These are phyloP conservation scores for Akanthomyces uredinophilus DNA, from an alignment of 2,329 filamentous ascomycete species.

Conservation along the genomic window DNA sequence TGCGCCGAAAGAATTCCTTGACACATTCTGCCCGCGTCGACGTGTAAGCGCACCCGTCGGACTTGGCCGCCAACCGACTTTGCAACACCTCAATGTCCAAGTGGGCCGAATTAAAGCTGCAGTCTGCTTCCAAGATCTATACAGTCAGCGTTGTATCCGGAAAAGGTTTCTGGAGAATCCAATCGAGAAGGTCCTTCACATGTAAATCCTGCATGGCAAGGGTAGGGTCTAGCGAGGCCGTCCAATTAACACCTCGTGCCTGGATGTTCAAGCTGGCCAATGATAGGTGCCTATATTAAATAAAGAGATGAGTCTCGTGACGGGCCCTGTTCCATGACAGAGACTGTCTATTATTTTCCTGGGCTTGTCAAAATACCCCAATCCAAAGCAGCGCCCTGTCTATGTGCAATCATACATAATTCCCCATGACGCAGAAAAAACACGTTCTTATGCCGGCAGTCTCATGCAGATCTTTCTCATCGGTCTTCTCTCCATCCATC, in stretches of 20 bases:
- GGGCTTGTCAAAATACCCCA: background rate
- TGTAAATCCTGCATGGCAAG: background rate
- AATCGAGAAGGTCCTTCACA: background rate
- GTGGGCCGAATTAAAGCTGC: background rate
- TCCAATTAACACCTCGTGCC: background rate
- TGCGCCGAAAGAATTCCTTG: background rate
- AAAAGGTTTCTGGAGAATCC: no score
- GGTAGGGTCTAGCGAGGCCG: background rate
- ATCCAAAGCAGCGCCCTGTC: slow-evolving; percentile 1
- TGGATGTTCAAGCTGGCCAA: background rate
- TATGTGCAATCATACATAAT: slow-evolving; percentile 8
- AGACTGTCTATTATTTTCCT: background rate
- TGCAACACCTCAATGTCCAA: background rate
- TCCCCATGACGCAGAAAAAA: background rate
- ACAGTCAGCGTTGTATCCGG: background rate
- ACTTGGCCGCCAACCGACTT: slow-evolving; percentile 8
- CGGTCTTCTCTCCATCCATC: background rate
- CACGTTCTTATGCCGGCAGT: background rate
- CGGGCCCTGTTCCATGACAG: background rate
- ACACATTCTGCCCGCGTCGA: background rate
- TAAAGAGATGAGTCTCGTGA: background rate
- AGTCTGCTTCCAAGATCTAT: background rate
- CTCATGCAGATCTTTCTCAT: background rate
- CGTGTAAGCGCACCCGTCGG: background rate
- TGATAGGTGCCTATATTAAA: background rate